A percentile compares a stretch with the other conserved stretches of the same genome.
phyloP scores from a whole-genome alignment of 2,329 filamentous ascomycete species.

The Fusarium nematophilum region DNA sequence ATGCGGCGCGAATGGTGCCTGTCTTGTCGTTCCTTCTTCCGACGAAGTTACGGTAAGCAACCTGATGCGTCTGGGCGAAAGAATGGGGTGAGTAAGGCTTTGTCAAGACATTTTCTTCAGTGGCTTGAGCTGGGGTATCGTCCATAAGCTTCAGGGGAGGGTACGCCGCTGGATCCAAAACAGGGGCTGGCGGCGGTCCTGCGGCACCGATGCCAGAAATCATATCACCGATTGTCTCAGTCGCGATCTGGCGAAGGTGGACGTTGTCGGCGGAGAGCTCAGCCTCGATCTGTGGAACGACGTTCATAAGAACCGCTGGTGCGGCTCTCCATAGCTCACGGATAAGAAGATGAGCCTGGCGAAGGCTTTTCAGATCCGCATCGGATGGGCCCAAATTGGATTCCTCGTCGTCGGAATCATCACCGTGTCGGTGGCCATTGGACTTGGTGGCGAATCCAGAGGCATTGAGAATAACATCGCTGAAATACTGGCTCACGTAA shows the following conservation, averaged over 20 bases:
- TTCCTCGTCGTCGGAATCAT: constrained; percentile 74
- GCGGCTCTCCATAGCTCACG: constrained; percentile 94
- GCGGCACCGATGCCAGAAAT: constrained; percentile 93
- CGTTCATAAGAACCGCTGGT: constrained; percentile 88
- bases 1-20: constrained; percentile 82
- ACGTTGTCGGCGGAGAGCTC: constrained; percentile 92
- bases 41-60: constrained; percentile 85
- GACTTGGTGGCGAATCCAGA: constrained; percentile 68
- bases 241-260: constrained; percentile 86
- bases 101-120: constrained; percentile 73
- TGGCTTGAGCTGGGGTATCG: constrained; percentile 58
- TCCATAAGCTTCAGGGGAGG: constrained; percentile 77
- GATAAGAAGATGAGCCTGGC: constrained; percentile 89
- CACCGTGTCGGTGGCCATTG: constrained; percentile 68
- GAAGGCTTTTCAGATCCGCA: constrained; percentile 86
- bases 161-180: constrained; percentile 84
- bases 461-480: constrained; percentile 93
- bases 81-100: constrained; percentile 89
- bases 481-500: constrained; percentile 96
- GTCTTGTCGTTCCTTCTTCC: constrained; percentile 89
- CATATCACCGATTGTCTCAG: constrained; percentile 95
- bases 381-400: constrained; percentile 74
- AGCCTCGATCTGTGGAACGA: constrained; percentile 92
- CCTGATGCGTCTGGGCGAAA: constrained; percentile 83
- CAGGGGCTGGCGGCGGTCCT: constrained; percentile 78